Base-by-base conservation (phyloP, 306 rosid species). In the Cicer yamashitae region DNA sequence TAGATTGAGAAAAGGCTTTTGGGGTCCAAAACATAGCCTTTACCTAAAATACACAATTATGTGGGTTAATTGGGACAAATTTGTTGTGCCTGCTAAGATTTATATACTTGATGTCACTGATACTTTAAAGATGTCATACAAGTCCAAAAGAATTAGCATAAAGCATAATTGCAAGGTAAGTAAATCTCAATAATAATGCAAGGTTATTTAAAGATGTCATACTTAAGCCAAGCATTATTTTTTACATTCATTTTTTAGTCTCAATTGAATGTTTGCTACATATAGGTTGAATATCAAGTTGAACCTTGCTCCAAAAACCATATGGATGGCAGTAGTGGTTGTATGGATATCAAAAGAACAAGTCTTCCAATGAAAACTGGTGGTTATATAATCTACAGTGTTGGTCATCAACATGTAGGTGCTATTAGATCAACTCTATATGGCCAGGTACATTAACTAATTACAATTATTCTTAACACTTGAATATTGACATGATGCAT, bases 371-470 rank as follows among this genome's bases (percentile, higher is more conserved):
- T 93, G 47, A 75, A 84, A 51, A 56, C 5, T 2, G 91, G 86
- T 54, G 96, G 96, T 41, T 90, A 83, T 79, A 37, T 93, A 3
- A 50, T 93, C 65, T 90, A 93, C 37, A 91, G 90, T 69, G 88
- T 78, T 64, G 94, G 86, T 59, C 98, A 93, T 82, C 94, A 82
- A 54, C 98, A 93, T 76, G 52, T 77, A 1, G 93, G 94, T 17
- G 96, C 81, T 15, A 30, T 14, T 15, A 91, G 81, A 39, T 71
- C 94, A 67, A 77, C 90, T 63, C 81, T 93, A 44, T 87, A 83
- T 22, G 82, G 91, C 81, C 85, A 87, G 91, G 96, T 57, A 22
- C 14, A 14, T 43, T 62, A 8, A 57, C 57, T 53, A 44, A 39
- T 40, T 60, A n/a, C 5, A 4, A n/a, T 57, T 6, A 37, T 52